phyloP scores from a whole-genome alignment of 2,329 filamentous ascomycete species.

The Didymella pinodella region DNA sequence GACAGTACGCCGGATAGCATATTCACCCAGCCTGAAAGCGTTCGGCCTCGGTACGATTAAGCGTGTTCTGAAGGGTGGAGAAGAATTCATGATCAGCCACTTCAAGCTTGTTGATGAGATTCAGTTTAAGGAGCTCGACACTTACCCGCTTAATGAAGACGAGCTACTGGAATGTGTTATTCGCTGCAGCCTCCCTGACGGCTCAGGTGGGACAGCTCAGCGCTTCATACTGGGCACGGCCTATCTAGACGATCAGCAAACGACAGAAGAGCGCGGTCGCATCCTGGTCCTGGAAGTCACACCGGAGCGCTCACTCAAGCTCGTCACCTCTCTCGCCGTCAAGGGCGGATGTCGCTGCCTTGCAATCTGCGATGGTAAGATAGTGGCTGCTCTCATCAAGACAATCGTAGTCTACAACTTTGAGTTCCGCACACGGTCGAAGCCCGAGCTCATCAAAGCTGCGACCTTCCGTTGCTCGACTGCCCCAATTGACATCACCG shows the following conservation, averaged over 20 bases:
- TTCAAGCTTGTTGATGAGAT: conserved; percentile 92
- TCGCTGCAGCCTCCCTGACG: conserved; percentile 73
- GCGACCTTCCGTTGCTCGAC: conserved; percentile 83
- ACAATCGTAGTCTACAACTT: conserved; percentile 72
- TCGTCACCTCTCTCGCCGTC: conserved; percentile 72
- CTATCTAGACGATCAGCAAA: conserved; percentile 69
- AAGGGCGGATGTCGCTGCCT: conserved; percentile 84
- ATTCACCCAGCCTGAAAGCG: conserved; percentile 77
- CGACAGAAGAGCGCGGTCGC: conserved; percentile 68
- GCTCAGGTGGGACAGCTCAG: conserved; percentile 67
- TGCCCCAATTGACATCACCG: conserved; percentile 80
- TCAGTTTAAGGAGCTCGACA: conserved; percentile 79
- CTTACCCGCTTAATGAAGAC: conserved; percentile 68
- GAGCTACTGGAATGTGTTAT: conserved; percentile 89
- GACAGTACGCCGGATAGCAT: conserved; percentile 86
- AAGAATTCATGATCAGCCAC: conserved; percentile 79
- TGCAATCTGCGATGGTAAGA: conserved; percentile 72
- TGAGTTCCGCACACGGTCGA: conserved; percentile 62
- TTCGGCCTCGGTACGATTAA: conserved; percentile 90
- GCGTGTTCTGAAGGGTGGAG: conserved; percentile 72
- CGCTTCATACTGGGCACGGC: conserved; percentile 92
- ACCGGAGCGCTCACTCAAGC: conserved; percentile 73
- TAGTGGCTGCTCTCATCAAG: conserved; percentile 89
- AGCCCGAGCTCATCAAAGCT: conserved; percentile 69
- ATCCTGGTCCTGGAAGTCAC: conserved; percentile 87